A percentile compares a stretch with the other conserved stretches of the same genome.
Conservation (phyloP, 2,329 filamentous ascomycete genomes). For the Colletotrichum musicola region DNA sequence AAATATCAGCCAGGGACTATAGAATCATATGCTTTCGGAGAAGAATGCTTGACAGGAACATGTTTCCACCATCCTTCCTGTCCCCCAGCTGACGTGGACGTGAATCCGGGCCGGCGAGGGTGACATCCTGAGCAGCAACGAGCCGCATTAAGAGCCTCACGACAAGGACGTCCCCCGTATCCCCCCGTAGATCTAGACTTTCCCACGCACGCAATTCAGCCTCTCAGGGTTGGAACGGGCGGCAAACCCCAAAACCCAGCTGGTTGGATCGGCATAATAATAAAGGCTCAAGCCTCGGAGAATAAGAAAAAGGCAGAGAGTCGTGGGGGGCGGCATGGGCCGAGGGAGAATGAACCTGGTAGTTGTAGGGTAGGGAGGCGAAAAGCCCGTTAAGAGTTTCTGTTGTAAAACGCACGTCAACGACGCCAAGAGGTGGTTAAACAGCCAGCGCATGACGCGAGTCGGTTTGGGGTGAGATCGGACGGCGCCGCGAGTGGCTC, state of each 20-base stretch:
- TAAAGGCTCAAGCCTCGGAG: not conserved
- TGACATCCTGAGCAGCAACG: not conserved
- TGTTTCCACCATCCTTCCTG: conserved; percentile 1
- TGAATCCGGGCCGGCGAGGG: conserved; percentile 24
- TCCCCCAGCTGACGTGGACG: conserved; percentile 11
- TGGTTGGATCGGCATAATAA: conserved; percentile 3
- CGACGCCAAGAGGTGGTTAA: not conserved
- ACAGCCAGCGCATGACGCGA: conserved; percentile 11
- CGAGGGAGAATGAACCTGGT: too few relatives aligned
- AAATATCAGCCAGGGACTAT: conserved; percentile 7
- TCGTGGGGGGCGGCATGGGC: too few relatives aligned
- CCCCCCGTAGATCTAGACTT: conserved; percentile 1
- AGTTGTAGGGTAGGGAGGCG: too few relatives aligned
- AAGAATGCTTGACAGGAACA: not conserved
- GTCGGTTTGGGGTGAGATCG: conserved; percentile 19
- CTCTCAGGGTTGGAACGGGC: not conserved
- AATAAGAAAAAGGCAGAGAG: not conserved
- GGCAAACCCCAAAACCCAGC: not conserved
- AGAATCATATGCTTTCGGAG: conserved; percentile 16
- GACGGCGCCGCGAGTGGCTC: conserved; percentile 29
- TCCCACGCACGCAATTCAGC: not conserved
- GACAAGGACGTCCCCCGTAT: not conserved
- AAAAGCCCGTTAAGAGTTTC: not conserved
- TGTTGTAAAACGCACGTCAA: conserved; percentile 10
- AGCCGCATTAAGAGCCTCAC: conserved; percentile 13